A percentile compares a stretch with the other conserved stretches of the same genome.
Conservation (phyloP, 2,329 filamentous ascomycete species). For the Ophiostoma australiae region DNA sequence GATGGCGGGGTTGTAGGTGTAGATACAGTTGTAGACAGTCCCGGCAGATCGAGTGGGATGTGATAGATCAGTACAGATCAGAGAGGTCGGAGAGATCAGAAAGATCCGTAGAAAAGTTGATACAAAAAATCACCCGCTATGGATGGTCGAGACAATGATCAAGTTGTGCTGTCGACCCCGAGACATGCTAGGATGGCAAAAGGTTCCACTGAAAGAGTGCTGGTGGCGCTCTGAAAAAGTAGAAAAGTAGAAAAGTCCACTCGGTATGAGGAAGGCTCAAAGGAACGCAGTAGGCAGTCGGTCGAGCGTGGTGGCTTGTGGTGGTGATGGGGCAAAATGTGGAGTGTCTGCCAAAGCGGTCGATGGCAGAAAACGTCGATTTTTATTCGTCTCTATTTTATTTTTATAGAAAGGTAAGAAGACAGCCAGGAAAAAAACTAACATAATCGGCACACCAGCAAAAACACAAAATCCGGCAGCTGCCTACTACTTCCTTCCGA, state of each 20-base stretch:
- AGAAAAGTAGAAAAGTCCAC: neutral
- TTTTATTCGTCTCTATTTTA: neutral
- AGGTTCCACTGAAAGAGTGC: conserved; percentile 3
- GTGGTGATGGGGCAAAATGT: conserved; percentile 14
- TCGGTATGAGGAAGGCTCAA: neutral
- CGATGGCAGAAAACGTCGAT: conserved; percentile 1
- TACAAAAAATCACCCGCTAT: neutral
- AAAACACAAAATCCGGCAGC: conserved; percentile 14
- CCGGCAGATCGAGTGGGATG: neutral
- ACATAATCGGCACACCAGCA: conserved; percentile 7
- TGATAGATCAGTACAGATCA: neutral
- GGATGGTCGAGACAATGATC: neutral
- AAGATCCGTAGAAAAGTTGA: neutral
- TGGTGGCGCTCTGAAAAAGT: neutral
- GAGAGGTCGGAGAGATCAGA: neutral
- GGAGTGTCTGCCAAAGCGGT: neutral
- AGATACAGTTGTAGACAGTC: neutral
- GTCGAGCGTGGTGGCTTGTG: neutral
- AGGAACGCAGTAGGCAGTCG: neutral
- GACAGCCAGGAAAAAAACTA: neutral
- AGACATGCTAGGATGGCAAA: conserved; percentile 1
- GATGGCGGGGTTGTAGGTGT: neutral
- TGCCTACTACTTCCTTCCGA: too few species aligned
- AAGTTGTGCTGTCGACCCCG: conserved; percentile 4
- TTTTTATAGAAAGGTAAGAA: neutral